phyloP scores from a whole-genome alignment of 352 stramenopile genomes.

The Phytophthora palmivora region DNA sequence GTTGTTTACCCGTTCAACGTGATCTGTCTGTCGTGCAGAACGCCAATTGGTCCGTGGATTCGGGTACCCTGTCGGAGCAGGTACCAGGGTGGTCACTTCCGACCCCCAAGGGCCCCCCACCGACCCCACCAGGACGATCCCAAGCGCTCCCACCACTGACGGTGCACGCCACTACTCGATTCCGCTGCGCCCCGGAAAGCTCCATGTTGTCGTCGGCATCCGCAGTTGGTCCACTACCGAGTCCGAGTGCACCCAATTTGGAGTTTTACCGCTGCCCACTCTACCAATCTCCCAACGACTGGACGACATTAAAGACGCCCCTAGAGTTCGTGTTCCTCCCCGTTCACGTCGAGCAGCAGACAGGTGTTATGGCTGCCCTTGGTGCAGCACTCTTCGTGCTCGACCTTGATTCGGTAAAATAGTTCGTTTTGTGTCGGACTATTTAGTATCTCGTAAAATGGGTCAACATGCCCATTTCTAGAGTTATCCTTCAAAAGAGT shows the following conservation, averaged over 20 bases:
- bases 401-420: background rate
- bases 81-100: background rate
- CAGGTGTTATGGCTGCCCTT: slow-evolving; percentile 37
- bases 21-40: slow-evolving; percentile 36
- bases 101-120: background rate
- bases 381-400: slow-evolving; percentile 45
- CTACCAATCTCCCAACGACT: slow-evolving; percentile 38
- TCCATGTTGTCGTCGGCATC: slow-evolving; percentile 13
- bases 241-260: slow-evolving; percentile 1
- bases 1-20: slow-evolving; percentile 5
- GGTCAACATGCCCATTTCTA: no score
- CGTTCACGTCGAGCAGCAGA: slow-evolving; percentile 29
- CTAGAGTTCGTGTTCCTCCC: slow-evolving; percentile 50
- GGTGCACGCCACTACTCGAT: slow-evolving; percentile 40
- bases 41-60: slow-evolving; percentile 42
- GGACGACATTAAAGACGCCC: slow-evolving; percentile 36
- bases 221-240: slow-evolving; percentile 10
- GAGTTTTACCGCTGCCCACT: slow-evolving; percentile 55
- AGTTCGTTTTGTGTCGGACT: slow-evolving; percentile 1
- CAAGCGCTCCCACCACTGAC: slow-evolving; percentile 37
- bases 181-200: slow-evolving; percentile 17
- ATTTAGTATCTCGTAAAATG: no score
- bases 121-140: background rate
- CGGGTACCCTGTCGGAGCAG: slow-evolving; percentile 20
- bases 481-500: no score